Conservation (phyloP, 2,329 filamentous ascomycete species). For the Coleophoma eucalyptorum region DNA sequence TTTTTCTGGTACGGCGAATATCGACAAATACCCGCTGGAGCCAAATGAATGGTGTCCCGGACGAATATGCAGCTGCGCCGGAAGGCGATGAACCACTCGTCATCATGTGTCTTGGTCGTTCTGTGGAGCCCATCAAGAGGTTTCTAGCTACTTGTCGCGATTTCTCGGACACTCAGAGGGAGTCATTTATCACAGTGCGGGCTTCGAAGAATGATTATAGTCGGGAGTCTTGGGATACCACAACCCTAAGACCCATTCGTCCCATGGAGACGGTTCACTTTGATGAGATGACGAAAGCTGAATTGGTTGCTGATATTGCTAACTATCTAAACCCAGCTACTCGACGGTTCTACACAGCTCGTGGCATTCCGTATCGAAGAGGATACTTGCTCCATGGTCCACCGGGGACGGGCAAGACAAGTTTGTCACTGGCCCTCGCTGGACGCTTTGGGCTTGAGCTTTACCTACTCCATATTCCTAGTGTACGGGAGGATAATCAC, state of each 20-base stretch:
- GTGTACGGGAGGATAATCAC: constrained; percentile 37
- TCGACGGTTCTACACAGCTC: constrained; percentile 81
- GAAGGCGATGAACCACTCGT: constrained; percentile 40
- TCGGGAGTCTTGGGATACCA: constrained; percentile 44
- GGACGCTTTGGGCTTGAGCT: constrained; percentile 45
- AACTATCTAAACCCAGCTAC: constrained; percentile 48
- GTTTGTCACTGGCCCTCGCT: constrained; percentile 93
- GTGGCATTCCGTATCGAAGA: constrained; percentile 70
- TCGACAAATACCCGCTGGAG: constrained; percentile 31
- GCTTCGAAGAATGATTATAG: constrained; percentile 35
- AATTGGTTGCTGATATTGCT: constrained; percentile 40
- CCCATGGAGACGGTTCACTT: constrained; percentile 48
- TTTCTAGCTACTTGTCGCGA: constrained; percentile 44
- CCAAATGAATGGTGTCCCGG: constrained; percentile 23
- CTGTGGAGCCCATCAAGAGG: constrained; percentile 41
- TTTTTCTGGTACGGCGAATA: constrained; percentile 41
- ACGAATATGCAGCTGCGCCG: constrained; percentile 41
- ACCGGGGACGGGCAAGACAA: constrained; percentile 77
- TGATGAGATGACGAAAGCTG: constrained; percentile 38
- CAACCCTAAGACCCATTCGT: constrained; percentile 44
- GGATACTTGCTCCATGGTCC: constrained; percentile 76
- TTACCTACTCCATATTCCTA: constrained; percentile 54
- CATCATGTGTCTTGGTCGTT: constrained; percentile 47
- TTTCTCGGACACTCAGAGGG: constrained; percentile 41
- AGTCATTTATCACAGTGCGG: constrained; percentile 48